phyloP scores from a whole-genome alignment of 139 green algal genomes.

The Micractinium sp. region DNA sequence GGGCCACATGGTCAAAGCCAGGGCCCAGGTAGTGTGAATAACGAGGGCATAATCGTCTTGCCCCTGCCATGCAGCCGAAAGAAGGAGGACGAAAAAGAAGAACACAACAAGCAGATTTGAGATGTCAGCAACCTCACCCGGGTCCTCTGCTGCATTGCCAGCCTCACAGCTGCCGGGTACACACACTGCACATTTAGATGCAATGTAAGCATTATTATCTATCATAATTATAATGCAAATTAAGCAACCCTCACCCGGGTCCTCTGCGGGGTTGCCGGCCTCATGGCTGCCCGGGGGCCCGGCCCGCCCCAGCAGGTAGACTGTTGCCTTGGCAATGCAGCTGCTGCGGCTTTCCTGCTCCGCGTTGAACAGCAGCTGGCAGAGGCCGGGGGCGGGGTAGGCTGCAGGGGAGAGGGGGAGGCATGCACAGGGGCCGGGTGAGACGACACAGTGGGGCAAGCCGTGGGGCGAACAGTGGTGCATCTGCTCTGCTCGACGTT shows the following conservation, averaged over 20 bases:
- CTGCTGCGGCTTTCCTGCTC: conserved; percentile 36
- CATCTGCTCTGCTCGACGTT: conserved; percentile 27
- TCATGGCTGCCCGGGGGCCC: not conserved
- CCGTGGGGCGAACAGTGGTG: not conserved
- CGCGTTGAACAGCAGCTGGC: conserved; percentile 19
- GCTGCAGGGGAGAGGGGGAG: not conserved
- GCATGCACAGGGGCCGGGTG: not conserved
- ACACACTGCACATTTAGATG: no score
- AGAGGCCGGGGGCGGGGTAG: conserved; percentile 25
- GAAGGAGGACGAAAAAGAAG: no score
- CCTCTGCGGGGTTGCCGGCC: not conserved
- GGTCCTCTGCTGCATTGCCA: no score
- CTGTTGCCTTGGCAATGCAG: conserved; percentile 33
- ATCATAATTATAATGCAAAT: no score
- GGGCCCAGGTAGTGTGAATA: no score
- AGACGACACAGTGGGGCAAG: not conserved
- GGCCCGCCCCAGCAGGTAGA: conserved; percentile 49
- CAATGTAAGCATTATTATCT: no score
- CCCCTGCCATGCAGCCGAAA: no score
- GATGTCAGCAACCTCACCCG: no score
- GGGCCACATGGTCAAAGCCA: no score
- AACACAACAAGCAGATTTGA: no score
- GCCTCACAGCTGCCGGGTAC: no score
- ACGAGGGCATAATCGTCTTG: no score
- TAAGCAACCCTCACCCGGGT: not conserved